phyloP scores from a whole-genome alignment of 2,329 filamentous ascomycete species.

The Colletotrichum lindemuthianum region DNA sequence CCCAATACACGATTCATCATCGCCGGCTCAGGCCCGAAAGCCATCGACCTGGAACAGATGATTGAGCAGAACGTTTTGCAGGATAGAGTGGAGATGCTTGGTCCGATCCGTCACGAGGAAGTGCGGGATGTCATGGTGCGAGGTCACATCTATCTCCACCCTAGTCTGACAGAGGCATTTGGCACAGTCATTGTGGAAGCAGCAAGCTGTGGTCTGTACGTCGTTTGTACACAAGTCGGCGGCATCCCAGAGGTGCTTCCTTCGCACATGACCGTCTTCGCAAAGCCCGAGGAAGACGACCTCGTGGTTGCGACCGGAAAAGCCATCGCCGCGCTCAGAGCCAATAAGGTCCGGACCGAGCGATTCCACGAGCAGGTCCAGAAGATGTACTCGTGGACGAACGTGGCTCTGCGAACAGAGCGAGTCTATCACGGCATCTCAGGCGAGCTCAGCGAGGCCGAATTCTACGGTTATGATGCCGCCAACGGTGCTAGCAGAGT shows the following conservation, averaged over 20 bases:
- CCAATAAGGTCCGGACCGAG: conserved; percentile 89
- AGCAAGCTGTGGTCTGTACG: conserved; percentile 93
- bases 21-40: conserved; percentile 93
- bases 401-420: conserved; percentile 93
- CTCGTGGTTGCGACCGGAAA: conserved; percentile 88
- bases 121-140: conserved; percentile 97
- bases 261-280: conserved; percentile 96
- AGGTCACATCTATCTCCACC: conserved; percentile 96
- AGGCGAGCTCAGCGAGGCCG: conserved; percentile 83
- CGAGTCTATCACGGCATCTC: conserved; percentile 94
- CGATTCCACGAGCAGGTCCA: conserved; percentile 96
- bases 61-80: conserved; percentile 94
- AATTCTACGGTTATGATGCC: conserved; percentile 86
- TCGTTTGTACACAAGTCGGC: conserved; percentile 95
- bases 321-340: conserved; percentile 86
- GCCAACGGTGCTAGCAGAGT: conserved; percentile 76
- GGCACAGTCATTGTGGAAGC: conserved; percentile 98
- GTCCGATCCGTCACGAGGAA: conserved; percentile 92
- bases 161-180: conserved; percentile 94
- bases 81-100: conserved; percentile 91
- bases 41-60: conserved; percentile 98
- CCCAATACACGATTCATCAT: conserved; percentile 97
- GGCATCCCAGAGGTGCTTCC: conserved; percentile 97
- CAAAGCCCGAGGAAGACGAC: conserved; percentile 96
- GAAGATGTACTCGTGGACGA: conserved; percentile 98